Evolutionary conservation across 345 rosid genomes (phyloP), one percentile per base, ranked within the genome.

Genomic region (Aethionema arabicum): DNA sequence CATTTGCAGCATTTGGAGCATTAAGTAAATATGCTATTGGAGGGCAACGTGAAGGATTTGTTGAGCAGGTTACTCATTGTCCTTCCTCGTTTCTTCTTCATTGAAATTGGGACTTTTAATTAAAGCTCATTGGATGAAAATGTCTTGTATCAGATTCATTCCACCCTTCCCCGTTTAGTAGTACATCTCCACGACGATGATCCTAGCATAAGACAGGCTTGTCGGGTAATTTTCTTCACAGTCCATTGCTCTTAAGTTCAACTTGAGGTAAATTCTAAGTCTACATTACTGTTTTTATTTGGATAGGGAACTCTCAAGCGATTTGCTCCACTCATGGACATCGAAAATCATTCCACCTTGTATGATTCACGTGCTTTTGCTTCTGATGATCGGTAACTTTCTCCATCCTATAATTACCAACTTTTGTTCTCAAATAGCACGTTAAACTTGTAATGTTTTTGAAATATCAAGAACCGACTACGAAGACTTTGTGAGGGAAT

Each of bases 1-100:
- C 98, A 29, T 87, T 92, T 72, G 75, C 89, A 62, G 93, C 98
- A 63, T 85, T 92, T 80, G 98, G 98, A 69, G 81, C 81, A 30
- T 75, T 92, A 61, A 81, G 91, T 80, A 84, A 78, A 59, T 92
- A 74, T 70, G 96, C 83, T 63, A 76, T 44, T 74, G 91, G 84
- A 59, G 77, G 78, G 56, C 88, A 83, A 36, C 83, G 36, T 10
- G 93, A 89, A 61, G 78, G 83, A 57, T 92, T 92, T 73, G 80
- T 89, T 37, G 98, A 92, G 75, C 98, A 92, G 96, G 98, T 92
- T 32, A 65, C 32, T 32, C 52, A 11, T 29, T 21, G 11, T 7
- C 11, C 12, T 40, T 56, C n/a, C 55, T n/a, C 15, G 8, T 50
- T 35, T 64, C 56, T 38, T 38, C 44, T 52, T 53, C 57, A 44